A percentile compares a stretch with the other conserved stretches of the same genome.
Conservation (phyloP, 352 stramenopile genomes). For the Blastocystis sp. region DNA sequence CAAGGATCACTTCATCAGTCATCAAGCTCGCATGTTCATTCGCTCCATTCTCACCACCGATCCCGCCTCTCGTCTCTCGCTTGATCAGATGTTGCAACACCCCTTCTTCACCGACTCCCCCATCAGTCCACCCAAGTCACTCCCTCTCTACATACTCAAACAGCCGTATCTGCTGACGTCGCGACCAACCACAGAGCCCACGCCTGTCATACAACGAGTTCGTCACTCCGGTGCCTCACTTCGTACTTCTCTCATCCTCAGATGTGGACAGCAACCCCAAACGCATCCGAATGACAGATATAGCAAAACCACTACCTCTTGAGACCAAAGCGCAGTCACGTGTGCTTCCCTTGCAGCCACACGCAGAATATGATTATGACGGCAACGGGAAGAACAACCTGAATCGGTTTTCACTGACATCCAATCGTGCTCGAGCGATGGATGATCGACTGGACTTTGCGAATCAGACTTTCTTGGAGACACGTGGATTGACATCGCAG, state of each 20-base stretch:
- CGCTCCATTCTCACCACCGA: constrained; percentile 41
- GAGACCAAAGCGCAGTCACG: background rate
- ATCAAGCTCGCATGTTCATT: constrained; percentile 61
- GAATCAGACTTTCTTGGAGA: constrained; percentile 25
- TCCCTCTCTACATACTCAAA: constrained; percentile 55
- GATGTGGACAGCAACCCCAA: background rate
- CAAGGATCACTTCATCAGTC: constrained; percentile 46
- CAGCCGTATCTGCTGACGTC: constrained; percentile 39
- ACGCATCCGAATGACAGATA: background rate
- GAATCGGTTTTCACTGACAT: constrained; percentile 49
- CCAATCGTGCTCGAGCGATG: background rate
- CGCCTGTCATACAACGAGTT: constrained; percentile 25
- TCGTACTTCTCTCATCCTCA: too few relatives aligned
- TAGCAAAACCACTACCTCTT: background rate
- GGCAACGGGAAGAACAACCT: constrained; percentile 19
- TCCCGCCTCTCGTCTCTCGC: constrained; percentile 26
- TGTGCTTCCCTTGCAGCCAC: background rate
- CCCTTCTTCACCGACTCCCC: constrained; percentile 62
- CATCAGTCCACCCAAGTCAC: constrained; percentile 45
- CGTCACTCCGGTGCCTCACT: background rate
- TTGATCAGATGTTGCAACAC: constrained; percentile 55
- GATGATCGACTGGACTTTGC: constrained; percentile 26
- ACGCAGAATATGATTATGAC: background rate
- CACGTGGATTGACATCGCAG: background rate
- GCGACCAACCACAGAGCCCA: constrained; percentile 10